Evolutionary conservation across 2,329 filamentous ascomycete species (phyloP).

Genomic region (Aspergillus flavus): DNA sequence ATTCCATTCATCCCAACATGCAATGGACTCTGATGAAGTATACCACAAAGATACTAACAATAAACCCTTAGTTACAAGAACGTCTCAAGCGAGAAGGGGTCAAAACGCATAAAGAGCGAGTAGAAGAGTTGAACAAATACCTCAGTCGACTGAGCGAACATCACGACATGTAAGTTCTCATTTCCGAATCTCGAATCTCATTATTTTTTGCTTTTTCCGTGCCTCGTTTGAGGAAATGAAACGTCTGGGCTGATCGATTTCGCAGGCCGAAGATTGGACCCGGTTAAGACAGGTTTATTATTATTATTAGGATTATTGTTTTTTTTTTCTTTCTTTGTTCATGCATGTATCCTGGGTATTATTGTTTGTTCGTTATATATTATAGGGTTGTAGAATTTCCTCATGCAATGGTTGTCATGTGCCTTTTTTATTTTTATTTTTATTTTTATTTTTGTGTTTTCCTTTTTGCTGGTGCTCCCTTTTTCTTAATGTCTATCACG

Average conservation of each 20-base stretch:
- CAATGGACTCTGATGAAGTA: too few species aligned
- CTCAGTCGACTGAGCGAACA: conserved; percentile 91
- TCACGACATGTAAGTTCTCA: conserved; percentile 75
- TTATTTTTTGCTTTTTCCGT: not conserved
- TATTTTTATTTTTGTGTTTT: not conserved
- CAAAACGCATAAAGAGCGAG: conserved; percentile 95
- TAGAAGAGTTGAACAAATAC: conserved; percentile 94
- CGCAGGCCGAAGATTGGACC: conserved; percentile 45
- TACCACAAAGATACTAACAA: not conserved
- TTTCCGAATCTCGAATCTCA: not conserved
- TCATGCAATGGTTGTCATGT: not conserved
- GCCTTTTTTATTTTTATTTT: not conserved
- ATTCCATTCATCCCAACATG: too few species aligned
- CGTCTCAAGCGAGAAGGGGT: conserved; percentile 79
- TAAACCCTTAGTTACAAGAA: conserved; percentile 68
- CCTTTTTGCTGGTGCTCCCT: too few species aligned
- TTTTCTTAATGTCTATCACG: not conserved
- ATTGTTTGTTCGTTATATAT: not conserved
- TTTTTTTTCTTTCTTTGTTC: not conserved
- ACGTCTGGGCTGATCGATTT: not conserved
- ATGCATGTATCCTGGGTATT: not conserved
- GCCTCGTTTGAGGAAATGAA: not conserved
- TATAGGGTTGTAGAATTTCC: not conserved
- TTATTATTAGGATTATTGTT: not conserved
- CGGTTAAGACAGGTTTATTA: conserved; percentile 31